Conservation (phyloP, 2,329 filamentous ascomycete genomes). For the Ophiognomonia clavigignenti-juglandacearum region DNA sequence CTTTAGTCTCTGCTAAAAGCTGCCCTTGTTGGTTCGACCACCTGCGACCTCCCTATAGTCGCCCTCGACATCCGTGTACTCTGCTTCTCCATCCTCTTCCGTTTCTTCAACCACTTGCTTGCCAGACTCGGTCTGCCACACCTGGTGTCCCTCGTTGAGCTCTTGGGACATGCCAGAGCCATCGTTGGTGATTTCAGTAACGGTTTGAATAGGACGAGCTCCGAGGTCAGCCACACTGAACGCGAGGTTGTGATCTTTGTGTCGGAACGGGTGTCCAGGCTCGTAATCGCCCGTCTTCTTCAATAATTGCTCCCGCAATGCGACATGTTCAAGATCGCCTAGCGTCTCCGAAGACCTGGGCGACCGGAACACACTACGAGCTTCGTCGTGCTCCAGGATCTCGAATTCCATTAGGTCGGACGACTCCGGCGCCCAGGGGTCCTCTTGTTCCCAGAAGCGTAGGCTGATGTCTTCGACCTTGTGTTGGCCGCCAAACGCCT, state of each 20-base stretch:
- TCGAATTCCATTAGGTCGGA: neutral
- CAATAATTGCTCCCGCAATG: neutral
- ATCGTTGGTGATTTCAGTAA: neutral
- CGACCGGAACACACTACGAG: constrained; percentile 10
- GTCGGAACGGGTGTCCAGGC: neutral
- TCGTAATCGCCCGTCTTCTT: neutral
- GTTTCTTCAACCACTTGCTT: no score
- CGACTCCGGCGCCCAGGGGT: neutral
- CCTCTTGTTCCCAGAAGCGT: neutral
- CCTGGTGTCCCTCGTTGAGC: no score
- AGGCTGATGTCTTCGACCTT: neutral
- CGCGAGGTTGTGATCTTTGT: neutral
- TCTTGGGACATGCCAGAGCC: neutral
- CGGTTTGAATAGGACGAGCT: neutral
- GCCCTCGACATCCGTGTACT: no score
- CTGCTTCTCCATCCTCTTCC: no score
- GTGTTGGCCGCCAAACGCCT: neutral
- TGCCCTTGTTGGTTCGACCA: no score
- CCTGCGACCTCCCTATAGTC: no score
- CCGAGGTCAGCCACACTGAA: neutral
- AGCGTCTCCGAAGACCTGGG: constrained; percentile 12
- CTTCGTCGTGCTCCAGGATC: constrained; percentile 10
- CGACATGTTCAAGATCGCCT: constrained; percentile 6
- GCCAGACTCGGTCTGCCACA: no score
- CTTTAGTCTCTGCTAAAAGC: neutral